phyloP scores from a whole-genome alignment of 1,284 basidiomycete genomes.

The Ceratobasidium theobromae region DNA sequence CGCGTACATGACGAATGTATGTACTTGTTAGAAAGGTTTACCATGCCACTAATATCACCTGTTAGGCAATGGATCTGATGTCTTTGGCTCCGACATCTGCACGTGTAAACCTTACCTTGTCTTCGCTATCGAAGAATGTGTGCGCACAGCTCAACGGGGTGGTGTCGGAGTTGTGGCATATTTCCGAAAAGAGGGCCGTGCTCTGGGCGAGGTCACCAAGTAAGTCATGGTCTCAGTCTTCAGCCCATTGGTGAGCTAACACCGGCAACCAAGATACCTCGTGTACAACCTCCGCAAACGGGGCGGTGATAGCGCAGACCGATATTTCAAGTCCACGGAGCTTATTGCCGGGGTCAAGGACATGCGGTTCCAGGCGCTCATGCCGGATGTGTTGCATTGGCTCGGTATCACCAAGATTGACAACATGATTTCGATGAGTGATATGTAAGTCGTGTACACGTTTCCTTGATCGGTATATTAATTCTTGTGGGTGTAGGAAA shows the following conservation, averaged over 20 bases:
- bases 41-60: constrained; percentile 6
- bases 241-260: neutral
- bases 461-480: neutral
- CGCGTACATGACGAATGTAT: constrained; percentile 93
- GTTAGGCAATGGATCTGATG: constrained; percentile 81
- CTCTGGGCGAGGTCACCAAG: constrained; percentile 91
- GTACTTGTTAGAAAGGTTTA: constrained; percentile 40
- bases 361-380: constrained; percentile 92
- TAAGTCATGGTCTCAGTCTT: constrained; percentile 43
- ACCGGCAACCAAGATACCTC: constrained; percentile 57
- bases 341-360: constrained; percentile 94
- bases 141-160: constrained; percentile 81
- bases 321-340: constrained; percentile 94
- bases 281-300: constrained; percentile 96
- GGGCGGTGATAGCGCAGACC: constrained; percentile 86
- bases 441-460: constrained; percentile 57
- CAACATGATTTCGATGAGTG: constrained; percentile 90
- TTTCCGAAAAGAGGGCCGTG: constrained; percentile 92
- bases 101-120: constrained; percentile 93
- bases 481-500: constrained; percentile 61
- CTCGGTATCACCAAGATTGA: constrained; percentile 88
- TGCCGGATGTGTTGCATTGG: constrained; percentile 96
- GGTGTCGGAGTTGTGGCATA: constrained; percentile 93
- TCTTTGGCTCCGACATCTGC: constrained; percentile 91
- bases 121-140: constrained; percentile 92